phyloP scores from a whole-genome alignment of 2,329 filamentous ascomycete genomes.

The Lasiodiplodia theobromae region DNA sequence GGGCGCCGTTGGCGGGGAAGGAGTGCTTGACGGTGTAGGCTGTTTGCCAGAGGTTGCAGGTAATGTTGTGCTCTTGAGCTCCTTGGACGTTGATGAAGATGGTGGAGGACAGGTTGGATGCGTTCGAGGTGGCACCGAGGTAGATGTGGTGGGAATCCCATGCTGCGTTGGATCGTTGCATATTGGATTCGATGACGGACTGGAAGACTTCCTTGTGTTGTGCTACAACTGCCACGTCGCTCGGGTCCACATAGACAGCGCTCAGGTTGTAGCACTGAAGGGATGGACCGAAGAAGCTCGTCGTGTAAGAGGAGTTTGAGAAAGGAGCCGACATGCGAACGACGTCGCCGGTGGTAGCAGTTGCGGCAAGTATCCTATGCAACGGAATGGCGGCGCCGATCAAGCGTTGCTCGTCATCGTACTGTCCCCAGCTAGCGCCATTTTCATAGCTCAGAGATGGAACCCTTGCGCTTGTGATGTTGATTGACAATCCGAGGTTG shows the following conservation, averaged over 20 bases:
- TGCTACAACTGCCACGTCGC: background rate
- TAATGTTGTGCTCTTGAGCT: background rate
- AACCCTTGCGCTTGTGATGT: background rate
- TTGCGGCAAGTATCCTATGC: background rate
- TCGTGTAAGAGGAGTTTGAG: slow-evolving; percentile 6
- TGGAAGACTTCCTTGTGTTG: background rate
- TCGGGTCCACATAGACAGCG: background rate
- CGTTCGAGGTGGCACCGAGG: background rate
- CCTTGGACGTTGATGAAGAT: background rate
- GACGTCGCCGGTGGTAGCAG: background rate
- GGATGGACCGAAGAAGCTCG: slow-evolving; percentile 1
- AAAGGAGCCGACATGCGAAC: background rate
- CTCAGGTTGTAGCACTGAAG: slow-evolving; percentile 13
- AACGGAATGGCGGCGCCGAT: background rate
- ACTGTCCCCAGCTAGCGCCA: background rate
- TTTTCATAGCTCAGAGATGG: background rate
- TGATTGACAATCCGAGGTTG: background rate
- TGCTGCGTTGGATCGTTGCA: background rate
- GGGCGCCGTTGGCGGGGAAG: background rate
- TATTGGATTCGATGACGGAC: background rate
- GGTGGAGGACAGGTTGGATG: background rate
- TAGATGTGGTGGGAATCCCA: background rate
- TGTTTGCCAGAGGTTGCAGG: slow-evolving; percentile 12
- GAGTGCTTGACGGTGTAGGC: background rate
- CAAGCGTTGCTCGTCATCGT: background rate